Evolutionary conservation across 2,329 filamentous ascomycete species (phyloP), one percentile per base, ranked within the genome.

Genomic region (Phaeosphaeriaceae sp.): DNA sequence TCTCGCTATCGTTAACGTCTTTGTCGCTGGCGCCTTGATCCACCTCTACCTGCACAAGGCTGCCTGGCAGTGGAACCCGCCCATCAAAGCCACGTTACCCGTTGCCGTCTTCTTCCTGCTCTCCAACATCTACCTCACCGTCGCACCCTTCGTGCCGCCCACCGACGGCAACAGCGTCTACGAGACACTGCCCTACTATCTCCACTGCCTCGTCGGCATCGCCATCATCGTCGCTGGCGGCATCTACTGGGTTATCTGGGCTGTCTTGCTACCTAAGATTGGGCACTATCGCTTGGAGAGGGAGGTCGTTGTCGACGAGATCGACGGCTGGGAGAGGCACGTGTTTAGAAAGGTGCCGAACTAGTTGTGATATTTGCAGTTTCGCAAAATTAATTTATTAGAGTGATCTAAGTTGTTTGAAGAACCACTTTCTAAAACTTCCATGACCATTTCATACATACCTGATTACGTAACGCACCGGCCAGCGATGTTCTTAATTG

Each of bases 1-100:
- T 0, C 80, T 88, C 13, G 84, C 87, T n/a, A 78, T 84, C 44
- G 78, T 85, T 71, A 84, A 85, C 65, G 74, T 79, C 48, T 83
- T 84, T 60, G 82, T 85, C 31, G 79, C 81, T 10, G 76, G 71
- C n/a, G 82, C 79, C 11, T 77, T 85, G 10, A 74, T 81, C 56
- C 80, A 81, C 64, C 78, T 84, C 42, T 84, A 84, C 67, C 75
- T 75, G 61, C 67, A 75, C 57, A 62, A 63, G 33, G 50, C 71
- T 40, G 77, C 78, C 59, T 82, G 78, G 33, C 75, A 80, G 65
- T 85, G 82, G 82, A 70, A 77, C 19, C 81, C 83, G 0, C 81
- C 81, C 0, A 80, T 85, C 69, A 80, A 76, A 42, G 82, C 83
- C 24, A 81, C 81, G 0, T 76, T 84, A 2, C 83, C 83, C 0